Base-by-base conservation (phyloP, 305 asterid species). In the Ilex paraguariensis region DNA sequence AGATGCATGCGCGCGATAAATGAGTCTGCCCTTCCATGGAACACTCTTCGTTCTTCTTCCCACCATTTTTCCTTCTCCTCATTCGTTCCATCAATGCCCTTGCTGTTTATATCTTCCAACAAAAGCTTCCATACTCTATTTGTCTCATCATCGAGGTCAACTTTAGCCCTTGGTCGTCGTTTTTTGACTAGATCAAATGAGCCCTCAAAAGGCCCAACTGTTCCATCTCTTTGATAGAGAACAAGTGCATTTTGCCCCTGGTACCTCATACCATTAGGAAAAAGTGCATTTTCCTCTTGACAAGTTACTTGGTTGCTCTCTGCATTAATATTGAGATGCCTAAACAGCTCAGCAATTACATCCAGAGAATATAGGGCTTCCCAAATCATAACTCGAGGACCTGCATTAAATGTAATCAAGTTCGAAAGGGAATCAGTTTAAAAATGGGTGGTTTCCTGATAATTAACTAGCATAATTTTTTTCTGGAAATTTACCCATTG, bases 1-100 rank as follows among this genome's bases (percentile, higher is more conserved):
- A 88, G 97, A 78, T 85, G 99, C 99, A 94, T 91, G 63, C 97
- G 85, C 60, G 98, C 97, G 61, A 94, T 86, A 73, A 94, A 94
- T 40, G 98, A 88, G 69, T 91, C 88, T 63, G 95, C 87, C 77
- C 99, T 83, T 72, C 98, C 95, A 59, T 64, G 84, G 79, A 94
- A 94, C 56, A 94, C 88, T 72, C 82, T 81, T 60, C 99, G 83
- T 70, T 94, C 98, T 74, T 84, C 86, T 69, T 87, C 96, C 99
- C 99, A 94, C 96, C 96, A 87, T 80, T 82, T 91, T 75, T 83
- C 70, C 73, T 85, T 91, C 59, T 82, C 90, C 63, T 85, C 94
- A 71, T 91, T 91, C 50, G 90, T 85, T 70, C 99, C 98, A 65
- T 94, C 88, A 65, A 91, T 76, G 63, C 98, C 99, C 77, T 91